Conservation (phyloP, 23 red algal genomes). For the Agarophyton chilense region DNA sequence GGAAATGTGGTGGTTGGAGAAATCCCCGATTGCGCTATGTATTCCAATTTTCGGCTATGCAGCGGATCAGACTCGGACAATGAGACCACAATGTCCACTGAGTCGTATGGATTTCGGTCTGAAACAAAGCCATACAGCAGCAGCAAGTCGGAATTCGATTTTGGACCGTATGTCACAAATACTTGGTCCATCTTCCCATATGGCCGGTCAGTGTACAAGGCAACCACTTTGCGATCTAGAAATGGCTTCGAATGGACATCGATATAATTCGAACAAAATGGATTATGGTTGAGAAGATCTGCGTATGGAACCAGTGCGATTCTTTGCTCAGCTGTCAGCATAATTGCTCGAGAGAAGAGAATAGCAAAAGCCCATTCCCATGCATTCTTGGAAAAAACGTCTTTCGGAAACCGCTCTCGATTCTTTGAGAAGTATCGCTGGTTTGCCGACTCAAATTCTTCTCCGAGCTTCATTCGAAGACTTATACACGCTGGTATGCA, state of each 20-base stretch:
- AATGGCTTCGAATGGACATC: constrained; percentile 62
- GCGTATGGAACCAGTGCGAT: constrained; percentile 97
- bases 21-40: constrained; percentile 66
- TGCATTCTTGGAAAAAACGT: constrained; percentile 36
- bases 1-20: constrained; percentile 73
- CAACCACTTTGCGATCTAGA: constrained; percentile 55
- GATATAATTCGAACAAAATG: constrained; percentile 88
- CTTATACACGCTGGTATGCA: constrained; percentile 59
- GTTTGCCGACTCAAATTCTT: constrained; percentile 70
- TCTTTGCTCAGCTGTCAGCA: constrained; percentile 53
- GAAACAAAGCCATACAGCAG: constrained; percentile 93
- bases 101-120: constrained; percentile 97
- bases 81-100: constrained; percentile 82
- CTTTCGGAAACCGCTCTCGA: constrained; percentile 36
- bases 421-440: constrained; percentile 29
- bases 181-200: constrained; percentile 93
- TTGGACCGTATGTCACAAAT: constrained; percentile 93
- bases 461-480: constrained; percentile 67
- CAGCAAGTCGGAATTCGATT: constrained; percentile 90
- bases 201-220: constrained; percentile 81
- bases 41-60: constrained; percentile 62
- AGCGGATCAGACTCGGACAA: constrained; percentile 63
- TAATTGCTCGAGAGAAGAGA: constrained; percentile 88
- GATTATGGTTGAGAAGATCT: constrained; percentile 94
- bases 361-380: constrained; percentile 98